phyloP scores from a whole-genome alignment of 495 filamentous ascomycete species.

The Corynascus novoguineensis region DNA sequence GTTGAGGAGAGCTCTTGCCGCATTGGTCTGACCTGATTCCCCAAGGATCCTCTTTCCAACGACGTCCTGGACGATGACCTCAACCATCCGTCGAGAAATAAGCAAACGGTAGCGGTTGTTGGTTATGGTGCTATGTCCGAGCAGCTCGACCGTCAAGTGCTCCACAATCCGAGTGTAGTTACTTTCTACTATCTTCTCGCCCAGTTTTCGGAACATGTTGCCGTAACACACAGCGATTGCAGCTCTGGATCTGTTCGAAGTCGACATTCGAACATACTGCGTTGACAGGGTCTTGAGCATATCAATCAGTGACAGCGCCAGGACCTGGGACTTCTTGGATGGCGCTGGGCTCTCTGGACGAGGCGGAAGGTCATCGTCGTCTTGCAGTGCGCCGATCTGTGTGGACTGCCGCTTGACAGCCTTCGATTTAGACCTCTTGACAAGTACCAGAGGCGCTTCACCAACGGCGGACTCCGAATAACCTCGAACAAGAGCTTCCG shows the following conservation, averaged over 20 bases:
- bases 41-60: constrained; percentile 77
- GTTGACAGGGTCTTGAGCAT: constrained; percentile 74
- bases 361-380: constrained; percentile 69
- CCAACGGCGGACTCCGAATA: constrained; percentile 60
- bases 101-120: constrained; percentile 86
- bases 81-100: constrained; percentile 77
- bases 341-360: constrained; percentile 69
- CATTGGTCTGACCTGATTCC: constrained; percentile 78
- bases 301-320: constrained; percentile 71
- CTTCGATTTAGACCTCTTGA: constrained; percentile 68
- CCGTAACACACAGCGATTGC: constrained; percentile 85
- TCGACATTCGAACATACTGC: constrained; percentile 76
- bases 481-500: constrained; percentile 68
- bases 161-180: constrained; percentile 74
- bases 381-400: constrained; percentile 43
- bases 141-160: constrained; percentile 72
- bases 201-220: constrained; percentile 66
- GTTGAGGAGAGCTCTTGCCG: constrained; percentile 77
- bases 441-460: constrained; percentile 51
- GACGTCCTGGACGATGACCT: constrained; percentile 76
- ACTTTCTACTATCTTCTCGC: constrained; percentile 68
- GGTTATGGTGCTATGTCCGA: constrained; percentile 68
- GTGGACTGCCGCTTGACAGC: constrained; percentile 63
- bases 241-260: constrained; percentile 72
- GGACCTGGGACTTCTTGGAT: constrained; percentile 59